A percentile compares a stretch with the other conserved stretches of the same genome.
Evolutionary conservation across 1,284 basidiomycete species (phyloP).

Genomic region (Boletus mariae): DNA sequence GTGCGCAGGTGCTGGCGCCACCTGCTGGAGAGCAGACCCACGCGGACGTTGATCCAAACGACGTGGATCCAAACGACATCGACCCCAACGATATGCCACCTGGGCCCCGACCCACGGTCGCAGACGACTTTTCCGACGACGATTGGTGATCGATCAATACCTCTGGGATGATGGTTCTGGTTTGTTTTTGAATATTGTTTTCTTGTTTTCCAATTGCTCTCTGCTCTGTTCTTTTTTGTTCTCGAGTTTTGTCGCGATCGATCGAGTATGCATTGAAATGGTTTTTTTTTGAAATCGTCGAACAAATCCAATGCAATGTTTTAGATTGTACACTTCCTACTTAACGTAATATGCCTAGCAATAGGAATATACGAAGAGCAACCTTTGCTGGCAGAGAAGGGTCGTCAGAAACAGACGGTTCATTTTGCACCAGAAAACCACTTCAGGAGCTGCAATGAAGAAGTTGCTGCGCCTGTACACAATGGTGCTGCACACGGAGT

Average conservation of each 20-base stretch:
- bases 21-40: not conserved
- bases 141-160: slow-evolving; percentile 17
- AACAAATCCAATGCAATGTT: not conserved
- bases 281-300: not conserved
- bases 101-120: slow-evolving; percentile 2
- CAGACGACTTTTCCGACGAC: slow-evolving; percentile 29
- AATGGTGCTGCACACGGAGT: slow-evolving; percentile 17
- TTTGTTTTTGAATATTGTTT: not conserved
- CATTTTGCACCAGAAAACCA: slow-evolving; percentile 33
- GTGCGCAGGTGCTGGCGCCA: slow-evolving; percentile 13
- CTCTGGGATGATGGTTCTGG: no score
- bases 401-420: slow-evolving; percentile 7
- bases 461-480: slow-evolving; percentile 33
- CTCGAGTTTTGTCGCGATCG: not conserved
- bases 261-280: not conserved
- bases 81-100: slow-evolving; percentile 20
- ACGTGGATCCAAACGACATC: not conserved
- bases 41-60: not conserved
- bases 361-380: not conserved
- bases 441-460: slow-evolving; percentile 34
- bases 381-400: slow-evolving; percentile 10
- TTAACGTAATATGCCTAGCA: slow-evolving; percentile 8
- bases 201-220: not conserved
- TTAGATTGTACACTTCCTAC: slow-evolving; percentile 14
- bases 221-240: not conserved